A percentile compares a stretch with the other conserved stretches of the same genome.
phyloP scores from a whole-genome alignment of 2,329 filamentous ascomycete species.

The Verticillium nonalfalfae region DNA sequence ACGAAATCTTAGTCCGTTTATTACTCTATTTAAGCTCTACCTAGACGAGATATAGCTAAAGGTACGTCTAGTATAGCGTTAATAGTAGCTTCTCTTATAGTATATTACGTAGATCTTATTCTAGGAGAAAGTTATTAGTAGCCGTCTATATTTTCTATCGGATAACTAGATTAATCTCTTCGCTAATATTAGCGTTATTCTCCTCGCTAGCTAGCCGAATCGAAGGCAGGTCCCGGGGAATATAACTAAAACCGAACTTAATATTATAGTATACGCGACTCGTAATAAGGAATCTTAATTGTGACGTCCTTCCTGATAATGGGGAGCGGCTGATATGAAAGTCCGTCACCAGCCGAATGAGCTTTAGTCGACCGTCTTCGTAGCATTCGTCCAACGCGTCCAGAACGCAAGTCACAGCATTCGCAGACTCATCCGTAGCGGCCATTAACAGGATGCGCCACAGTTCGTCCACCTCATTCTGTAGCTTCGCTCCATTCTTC shows the following conservation, averaged over 20 bases:
- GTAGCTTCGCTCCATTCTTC: constrained; percentile 14
- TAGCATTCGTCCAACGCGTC: constrained; percentile 9
- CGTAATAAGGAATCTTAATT: constrained; percentile 7
- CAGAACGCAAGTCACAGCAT: constrained; percentile 2
- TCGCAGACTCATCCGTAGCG: not conserved
- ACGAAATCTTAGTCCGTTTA: not conserved
- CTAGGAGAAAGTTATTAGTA: not conserved
- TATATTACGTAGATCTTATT: not conserved
- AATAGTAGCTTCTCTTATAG: not conserved
- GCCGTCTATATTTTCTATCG: not conserved
- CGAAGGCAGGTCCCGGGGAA: not conserved
- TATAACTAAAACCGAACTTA: not conserved
- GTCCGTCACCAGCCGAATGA: not conserved
- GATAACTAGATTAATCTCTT: constrained; percentile 9
- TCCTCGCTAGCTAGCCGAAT: constrained; percentile 7
- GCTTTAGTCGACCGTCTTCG: not conserved
- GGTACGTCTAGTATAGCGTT: constrained; percentile 6
- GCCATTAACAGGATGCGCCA: constrained; percentile 6
- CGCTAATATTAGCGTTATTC: constrained; percentile 4
- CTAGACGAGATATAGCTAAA: constrained; percentile 8
- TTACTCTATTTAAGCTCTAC: constrained; percentile 1
- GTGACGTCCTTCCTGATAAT: not conserved
- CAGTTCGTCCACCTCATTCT: constrained; percentile 5
- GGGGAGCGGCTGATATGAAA: constrained; percentile 1
- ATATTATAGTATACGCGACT: constrained; percentile 10